Evolutionary conservation across 768 basidiomycete genomes (phyloP).

Genomic region (Pulveroboletus sp.): DNA sequence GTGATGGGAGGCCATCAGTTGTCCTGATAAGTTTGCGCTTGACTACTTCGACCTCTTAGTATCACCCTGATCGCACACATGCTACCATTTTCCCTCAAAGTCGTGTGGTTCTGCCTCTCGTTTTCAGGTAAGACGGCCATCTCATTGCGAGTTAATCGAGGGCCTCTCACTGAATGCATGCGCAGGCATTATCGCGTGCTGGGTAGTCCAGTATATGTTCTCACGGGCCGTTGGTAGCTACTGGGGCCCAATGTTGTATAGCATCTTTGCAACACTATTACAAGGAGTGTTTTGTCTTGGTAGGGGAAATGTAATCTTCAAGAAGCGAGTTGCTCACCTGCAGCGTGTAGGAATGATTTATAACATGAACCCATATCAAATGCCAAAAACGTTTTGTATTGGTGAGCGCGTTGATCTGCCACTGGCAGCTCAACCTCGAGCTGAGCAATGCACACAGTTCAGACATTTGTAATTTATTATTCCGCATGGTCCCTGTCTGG

Average conservation of each 20-base stretch:
- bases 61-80: conserved; percentile 28
- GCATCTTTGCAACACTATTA: conserved; percentile 47
- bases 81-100: conserved; percentile 56
- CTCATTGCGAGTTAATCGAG: background rate
- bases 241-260: conserved; percentile 52
- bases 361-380: conserved; percentile 56
- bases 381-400: conserved; percentile 59
- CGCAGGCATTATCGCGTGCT: conserved; percentile 50
- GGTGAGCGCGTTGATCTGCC: conserved; percentile 32
- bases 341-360: conserved; percentile 53
- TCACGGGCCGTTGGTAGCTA: conserved; percentile 39
- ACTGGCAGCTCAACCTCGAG: background rate
- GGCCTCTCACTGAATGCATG: background rate
- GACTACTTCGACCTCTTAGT: background rate
- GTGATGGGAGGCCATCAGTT: background rate
- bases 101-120: conserved; percentile 58
- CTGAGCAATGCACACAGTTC: conserved; percentile 14
- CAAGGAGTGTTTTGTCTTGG: conserved; percentile 62
- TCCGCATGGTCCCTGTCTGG: conserved; percentile 46
- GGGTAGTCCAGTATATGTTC: conserved; percentile 47
- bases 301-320: conserved; percentile 24
- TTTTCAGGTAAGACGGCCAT: conserved; percentile 41
- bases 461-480: conserved; percentile 36
- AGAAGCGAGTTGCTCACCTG: background rate
- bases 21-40: background rate